Evolutionary conservation across 352 stramenopile genomes (phyloP).

Genomic region (Achlya hypogyna): DNA sequence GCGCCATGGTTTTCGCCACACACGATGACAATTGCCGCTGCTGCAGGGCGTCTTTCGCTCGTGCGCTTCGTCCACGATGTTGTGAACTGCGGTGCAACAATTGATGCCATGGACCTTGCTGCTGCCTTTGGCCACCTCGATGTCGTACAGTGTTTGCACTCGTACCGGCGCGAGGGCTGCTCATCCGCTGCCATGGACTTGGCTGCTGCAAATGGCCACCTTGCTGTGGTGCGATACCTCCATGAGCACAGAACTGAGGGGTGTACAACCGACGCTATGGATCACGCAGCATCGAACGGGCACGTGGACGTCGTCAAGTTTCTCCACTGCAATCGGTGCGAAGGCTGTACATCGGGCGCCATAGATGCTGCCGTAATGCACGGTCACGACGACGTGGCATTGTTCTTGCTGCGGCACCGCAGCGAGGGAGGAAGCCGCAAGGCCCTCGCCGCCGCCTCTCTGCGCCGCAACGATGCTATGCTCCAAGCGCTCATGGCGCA

Average conservation of each 20-base stretch:
- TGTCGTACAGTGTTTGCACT: neutral
- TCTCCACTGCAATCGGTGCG: neutral
- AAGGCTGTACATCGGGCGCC: neutral
- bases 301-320: neutral
- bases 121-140: neutral
- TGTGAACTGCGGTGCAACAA: neutral
- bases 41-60: neutral
- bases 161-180: neutral
- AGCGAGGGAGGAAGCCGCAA: neutral
- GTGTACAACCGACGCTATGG: neutral
- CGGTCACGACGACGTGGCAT: neutral
- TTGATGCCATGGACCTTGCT: neutral
- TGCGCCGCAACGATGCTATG: neutral
- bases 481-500: neutral
- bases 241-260: neutral
- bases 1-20: neutral
- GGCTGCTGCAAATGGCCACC: neutral
- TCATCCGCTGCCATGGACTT: neutral
- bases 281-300: neutral
- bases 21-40: neutral
- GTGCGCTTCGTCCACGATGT: neutral
- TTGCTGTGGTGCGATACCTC: neutral
- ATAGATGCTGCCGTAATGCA: neutral
- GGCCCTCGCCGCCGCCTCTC: neutral
- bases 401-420: neutral